phyloP scores from a whole-genome alignment of 306 rosid species.

The Malus fusca region DNA sequence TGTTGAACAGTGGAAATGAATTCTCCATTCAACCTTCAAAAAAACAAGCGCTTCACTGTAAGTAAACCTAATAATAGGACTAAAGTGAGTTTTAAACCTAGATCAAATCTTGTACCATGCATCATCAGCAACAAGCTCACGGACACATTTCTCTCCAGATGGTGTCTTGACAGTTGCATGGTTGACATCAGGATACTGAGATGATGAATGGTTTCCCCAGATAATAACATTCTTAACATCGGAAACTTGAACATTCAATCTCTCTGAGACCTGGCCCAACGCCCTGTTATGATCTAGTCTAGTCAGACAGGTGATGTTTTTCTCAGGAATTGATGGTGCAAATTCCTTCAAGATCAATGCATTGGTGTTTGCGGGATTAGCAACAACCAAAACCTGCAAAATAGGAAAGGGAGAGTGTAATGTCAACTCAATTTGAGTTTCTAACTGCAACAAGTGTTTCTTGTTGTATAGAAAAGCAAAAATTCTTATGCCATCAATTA shows the following conservation, averaged over 20 bases:
- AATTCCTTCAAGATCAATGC: conserved; percentile 96
- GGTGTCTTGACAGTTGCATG: conserved; percentile 82
- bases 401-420: conserved; percentile 2
- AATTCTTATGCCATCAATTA: not conserved
- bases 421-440: not conserved
- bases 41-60: not conserved
- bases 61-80: not conserved
- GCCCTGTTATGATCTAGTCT: conserved; percentile 98
- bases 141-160: conserved; percentile 71
- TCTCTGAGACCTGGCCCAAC: conserved; percentile 92
- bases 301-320: conserved; percentile 77
- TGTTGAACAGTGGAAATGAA: conserved; percentile 95
- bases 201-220: conserved; percentile 98
- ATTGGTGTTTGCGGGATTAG: conserved; percentile 97
- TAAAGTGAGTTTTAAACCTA: not conserved
- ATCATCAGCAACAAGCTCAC: conserved; percentile 73
- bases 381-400: conserved; percentile 92
- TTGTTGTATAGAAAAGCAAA: not conserved
- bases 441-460: not conserved
- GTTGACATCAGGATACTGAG: conserved; percentile 95
- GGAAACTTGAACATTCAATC: conserved; percentile 70
- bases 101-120: conserved; percentile 47
- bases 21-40: conserved; percentile 74
- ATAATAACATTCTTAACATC: conserved; percentile 86
- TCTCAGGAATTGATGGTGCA: conserved; percentile 94